Evolutionary conservation across 2,329 filamentous ascomycete genomes (phyloP), one percentile per base, ranked within the genome.

Genomic region (Raffaelea deltoideospora): DNA sequence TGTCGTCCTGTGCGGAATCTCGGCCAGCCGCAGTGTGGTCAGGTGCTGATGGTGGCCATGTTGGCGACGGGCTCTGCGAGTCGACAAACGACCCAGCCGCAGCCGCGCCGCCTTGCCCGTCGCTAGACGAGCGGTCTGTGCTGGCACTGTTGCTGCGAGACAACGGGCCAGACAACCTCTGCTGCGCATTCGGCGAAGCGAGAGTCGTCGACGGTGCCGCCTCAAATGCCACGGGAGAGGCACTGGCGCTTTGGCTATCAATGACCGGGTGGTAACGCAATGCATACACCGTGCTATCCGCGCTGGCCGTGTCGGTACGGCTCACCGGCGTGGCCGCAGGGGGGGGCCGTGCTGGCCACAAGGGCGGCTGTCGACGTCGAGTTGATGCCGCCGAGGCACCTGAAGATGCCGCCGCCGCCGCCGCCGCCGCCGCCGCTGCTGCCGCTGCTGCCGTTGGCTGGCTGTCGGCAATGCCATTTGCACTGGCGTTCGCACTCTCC

Each of bases 261-360:
- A 69, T 67, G 7, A 68, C 58, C 10, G 69, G 61, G 37, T 75
- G 71, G 44, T 77, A 77, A 36, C 72, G 62, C 26, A 78, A 63
- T 7, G 71, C 69, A 43, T 79, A 79, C 3, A 72, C 66, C 1
- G 73, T 78, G 50, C 72, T 77, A 31, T 71, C 72, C 1, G 70
- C 72, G 47, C 72, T 77, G 15, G 69, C 64, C 2, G 73, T 76
- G 41, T 78, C 72, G 15, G 72, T 71, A 43, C 72, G 61, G 47
- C 72, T 77, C 31, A 74, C 52, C 0, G 72, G 72, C 0, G 72
- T 76, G 3, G 62, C 61, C 23, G 64, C 63, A 26, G 67, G 63
- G 6, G 63, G 55, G 29, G 72, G 71, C n/a, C 71, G 56, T 43
- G 68, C 52, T 40, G 72, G 63, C 75, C 69, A 68, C 10, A 67